phyloP scores from a whole-genome alignment of 1,284 basidiomycete genomes.

The Sanghuangporus baumii region DNA sequence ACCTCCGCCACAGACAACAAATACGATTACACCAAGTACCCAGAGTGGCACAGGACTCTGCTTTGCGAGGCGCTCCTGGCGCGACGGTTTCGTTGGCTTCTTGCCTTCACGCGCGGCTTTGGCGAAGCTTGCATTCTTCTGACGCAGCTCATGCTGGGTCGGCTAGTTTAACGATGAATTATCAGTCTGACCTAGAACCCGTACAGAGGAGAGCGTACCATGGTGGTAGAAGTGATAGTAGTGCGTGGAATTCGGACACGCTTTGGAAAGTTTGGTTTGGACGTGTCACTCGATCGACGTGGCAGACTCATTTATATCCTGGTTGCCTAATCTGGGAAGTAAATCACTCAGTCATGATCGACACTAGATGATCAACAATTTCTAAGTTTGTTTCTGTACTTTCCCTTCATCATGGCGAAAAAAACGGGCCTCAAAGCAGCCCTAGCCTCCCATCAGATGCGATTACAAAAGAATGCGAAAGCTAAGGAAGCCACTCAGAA shows the following conservation, averaged over 20 bases:
- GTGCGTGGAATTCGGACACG: not conserved
- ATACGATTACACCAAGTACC: constrained; percentile 62
- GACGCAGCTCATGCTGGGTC: constrained; percentile 72
- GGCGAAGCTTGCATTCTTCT: constrained; percentile 73
- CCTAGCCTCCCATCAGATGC: constrained; percentile 60
- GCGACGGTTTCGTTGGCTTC: constrained; percentile 64
- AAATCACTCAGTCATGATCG: not conserved
- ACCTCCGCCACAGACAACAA: constrained; percentile 76
- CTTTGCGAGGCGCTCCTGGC: constrained; percentile 63
- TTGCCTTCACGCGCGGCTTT: constrained; percentile 65
- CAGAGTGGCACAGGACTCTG: constrained; percentile 65
- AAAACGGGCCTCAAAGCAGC: constrained; percentile 53
- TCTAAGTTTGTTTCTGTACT: not conserved
- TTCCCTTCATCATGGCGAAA: constrained; percentile 31
- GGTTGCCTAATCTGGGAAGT: not conserved
- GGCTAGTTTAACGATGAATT: constrained; percentile 25
- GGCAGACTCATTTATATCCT: not conserved
- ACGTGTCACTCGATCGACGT: constrained; percentile 16
- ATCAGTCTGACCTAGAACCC: not conserved
- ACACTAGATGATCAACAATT: not conserved
- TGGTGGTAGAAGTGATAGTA: constrained; percentile 19
- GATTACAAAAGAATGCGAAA: constrained; percentile 54
- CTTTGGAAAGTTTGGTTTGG: not conserved
- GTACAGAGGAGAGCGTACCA: constrained; percentile 25
- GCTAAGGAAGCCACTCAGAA: constrained; percentile 43